Evolutionary conservation across 73 alveolate species (phyloP), one percentile per base, ranked within the genome.

Genomic region (Blepharisma stoltei): DNA sequence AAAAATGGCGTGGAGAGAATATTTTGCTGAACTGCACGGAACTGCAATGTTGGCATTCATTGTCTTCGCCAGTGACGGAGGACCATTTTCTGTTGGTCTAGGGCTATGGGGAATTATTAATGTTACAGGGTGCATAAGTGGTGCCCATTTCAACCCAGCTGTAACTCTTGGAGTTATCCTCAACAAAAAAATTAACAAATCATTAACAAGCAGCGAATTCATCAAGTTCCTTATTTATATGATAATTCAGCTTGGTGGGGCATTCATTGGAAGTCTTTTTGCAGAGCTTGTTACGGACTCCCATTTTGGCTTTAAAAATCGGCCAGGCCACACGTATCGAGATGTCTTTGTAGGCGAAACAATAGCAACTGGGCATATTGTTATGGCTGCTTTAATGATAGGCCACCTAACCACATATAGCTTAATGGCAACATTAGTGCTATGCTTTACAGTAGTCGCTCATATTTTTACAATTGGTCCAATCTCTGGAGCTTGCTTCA

Each of bases 131-230:
- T 60, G 14, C 46, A 60, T 60, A 60, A 14, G 46, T 14, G 73
- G 73, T 14, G 73, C 73, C 45, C 73, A 60, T 8, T 60, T 60
- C 46, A 60, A 60, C 73, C 73, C 73, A 60, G 73, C 73, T 1
- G 23, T 60, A n/a, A 60, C 73, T 8, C 11, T 25, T 18, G 37
- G 46, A 20, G 23, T 60, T 14, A 60, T 60, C 73, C 38, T 60
- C 23, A n/a, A 38, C 11, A 60, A 60, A 25, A 9, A 14, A 9
- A 14, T 60, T 25, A 25, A 11, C 18, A 60, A 60, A 60, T 14
- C 14, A 0, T 4, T 60, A 14, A 60, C 73, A 18, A 11, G 46
- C 23, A n/a, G 46, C 14, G 73, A 14, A 18, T 38, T 60, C 11
- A 60, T 60, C 46, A n/a, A 60, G 18, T 25, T 60, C 18, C 73